phyloP scores from a whole-genome alignment of 2,329 filamentous ascomycete species.

The Didymella keratinophila region DNA sequence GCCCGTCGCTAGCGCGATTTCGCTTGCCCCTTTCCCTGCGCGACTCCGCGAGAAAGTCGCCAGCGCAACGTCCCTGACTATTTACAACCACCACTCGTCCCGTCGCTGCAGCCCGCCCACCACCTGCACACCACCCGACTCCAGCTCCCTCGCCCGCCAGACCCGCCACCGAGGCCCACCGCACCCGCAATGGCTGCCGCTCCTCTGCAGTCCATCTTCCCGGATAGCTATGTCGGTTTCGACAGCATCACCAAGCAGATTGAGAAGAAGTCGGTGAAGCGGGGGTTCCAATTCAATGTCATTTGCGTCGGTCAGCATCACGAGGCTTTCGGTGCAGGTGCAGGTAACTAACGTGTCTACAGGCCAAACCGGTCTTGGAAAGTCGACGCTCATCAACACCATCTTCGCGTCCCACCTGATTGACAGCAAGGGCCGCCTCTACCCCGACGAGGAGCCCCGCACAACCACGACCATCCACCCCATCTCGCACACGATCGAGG shows the following conservation, averaged over 20 bases:
- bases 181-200: conserved; percentile 67
- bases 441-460: conserved; percentile 91
- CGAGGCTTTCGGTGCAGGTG: background rate
- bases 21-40: conserved; percentile 53
- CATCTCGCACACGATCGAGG: conserved; percentile 98
- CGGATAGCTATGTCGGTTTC: conserved; percentile 98
- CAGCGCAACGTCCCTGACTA: conserved; percentile 45
- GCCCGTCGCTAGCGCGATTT: conserved; percentile 42
- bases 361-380: conserved; percentile 98
- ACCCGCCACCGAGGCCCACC: conserved; percentile 34
- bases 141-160: conserved; percentile 17
- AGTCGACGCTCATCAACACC: conserved; percentile 99
- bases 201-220: conserved; percentile 73
- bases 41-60: conserved; percentile 49
- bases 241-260: conserved; percentile 99
- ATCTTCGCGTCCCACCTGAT: conserved; percentile 99
- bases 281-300: conserved; percentile 99
- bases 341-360: conserved; percentile 25
- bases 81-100: conserved; percentile 33
- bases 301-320: conserved; percentile 91
- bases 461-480: conserved; percentile 98
- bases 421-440: conserved; percentile 95
- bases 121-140: conserved; percentile 24
- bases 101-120: conserved; percentile 27
- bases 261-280: conserved; percentile 99